Percentiles rank a stretch among this genome's conserved stretches.
These are phyloP conservation scores for Dictyostelium capitatum DNA, from an alignment of 78 protist genomes.

Conservation along the genomic window DNA sequence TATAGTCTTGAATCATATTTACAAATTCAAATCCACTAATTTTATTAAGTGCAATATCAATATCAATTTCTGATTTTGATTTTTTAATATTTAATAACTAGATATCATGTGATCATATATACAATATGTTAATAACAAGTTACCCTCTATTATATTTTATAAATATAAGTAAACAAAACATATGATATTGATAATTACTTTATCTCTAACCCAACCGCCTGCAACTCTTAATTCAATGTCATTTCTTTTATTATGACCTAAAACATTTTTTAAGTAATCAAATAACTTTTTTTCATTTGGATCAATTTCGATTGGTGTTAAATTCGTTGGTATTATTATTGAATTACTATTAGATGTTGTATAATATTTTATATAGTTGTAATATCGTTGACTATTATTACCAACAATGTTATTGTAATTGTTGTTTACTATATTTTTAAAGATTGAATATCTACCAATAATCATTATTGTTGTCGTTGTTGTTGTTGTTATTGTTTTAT, in stretches of 20 bases:
- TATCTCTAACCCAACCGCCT: conserved; percentile 98
- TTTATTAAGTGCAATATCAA: conserved; percentile 86
- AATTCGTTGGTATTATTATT: too few species aligned
- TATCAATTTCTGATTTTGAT: conserved; percentile 29
- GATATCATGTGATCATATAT: not conserved
- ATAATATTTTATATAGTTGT: too few species aligned
- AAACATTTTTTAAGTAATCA: not conserved
- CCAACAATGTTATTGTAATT: too few species aligned
- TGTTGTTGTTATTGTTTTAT: too few species aligned
- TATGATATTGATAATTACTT: conserved; percentile 69
- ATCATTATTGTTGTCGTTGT: too few species aligned
- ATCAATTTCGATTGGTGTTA: not conserved
- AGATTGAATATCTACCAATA: too few species aligned
- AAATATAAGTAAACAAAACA: too few species aligned
- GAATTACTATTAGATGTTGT: too few species aligned
- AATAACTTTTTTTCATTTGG: not conserved
- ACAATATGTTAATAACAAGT: not conserved
- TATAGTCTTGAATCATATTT: not conserved
- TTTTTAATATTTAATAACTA: too few species aligned
- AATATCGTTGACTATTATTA: too few species aligned
- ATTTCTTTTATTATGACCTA: not conserved
- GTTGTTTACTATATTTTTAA: too few species aligned
- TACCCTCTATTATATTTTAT: not conserved
- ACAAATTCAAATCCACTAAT: conserved; percentile 78
- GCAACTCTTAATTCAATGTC: conserved; percentile 89